Evolutionary conservation across 2,329 filamentous ascomycete species (phyloP), one percentile per base, ranked within the genome.

Genomic region (Triangularia setosa): DNA sequence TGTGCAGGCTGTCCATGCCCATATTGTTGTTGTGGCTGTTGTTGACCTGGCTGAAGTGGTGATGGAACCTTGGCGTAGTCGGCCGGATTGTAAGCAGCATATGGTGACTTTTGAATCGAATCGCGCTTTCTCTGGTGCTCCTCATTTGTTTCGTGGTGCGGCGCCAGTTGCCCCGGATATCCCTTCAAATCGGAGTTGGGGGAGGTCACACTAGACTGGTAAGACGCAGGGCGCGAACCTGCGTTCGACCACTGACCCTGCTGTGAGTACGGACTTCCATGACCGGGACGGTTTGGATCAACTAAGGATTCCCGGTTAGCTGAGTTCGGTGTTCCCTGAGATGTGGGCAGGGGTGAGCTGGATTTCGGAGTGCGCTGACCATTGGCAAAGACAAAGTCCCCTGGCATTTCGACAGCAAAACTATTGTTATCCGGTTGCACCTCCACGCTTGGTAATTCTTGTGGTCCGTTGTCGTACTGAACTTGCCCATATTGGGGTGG

Each of bases 61-160:
- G 62, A 52, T 21, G 61, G 53, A 35, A 57, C 44, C 64, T 70
- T 70, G 44, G 68, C 75, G 44, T 78, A 80, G 60, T 80, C 77
- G 1, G 74, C 73, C 3, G 78, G 77, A 23, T 80, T 80, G 62
- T 80, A 80, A 1, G 69, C 70, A 1, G 67, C 60, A 54, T 67
- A 69, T 2, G 68, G 65, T 2, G 68, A 65, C 16, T 69, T 69
- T 11, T 68, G 68, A 48, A 67, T 63, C 27, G 66, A 61, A 9
- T 73, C 73, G 1, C 72, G 68, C 64, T 69, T 70, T 60, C 66
- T 70, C n/a, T 75, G 69, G 27, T 65, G 72, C 72, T 83, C 82
- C 68, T 83, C 82, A 0, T 66, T 70, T 1, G 79, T 80, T 74
- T 85, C 82, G 8, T 71, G 72, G 64, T 84, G 82, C 2, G 82